Percentiles rank a stretch among this genome's conserved stretches.
Evolutionary conservation across 1,284 basidiomycete genomes (phyloP).

Genomic region (Coniferiporia weirii): DNA sequence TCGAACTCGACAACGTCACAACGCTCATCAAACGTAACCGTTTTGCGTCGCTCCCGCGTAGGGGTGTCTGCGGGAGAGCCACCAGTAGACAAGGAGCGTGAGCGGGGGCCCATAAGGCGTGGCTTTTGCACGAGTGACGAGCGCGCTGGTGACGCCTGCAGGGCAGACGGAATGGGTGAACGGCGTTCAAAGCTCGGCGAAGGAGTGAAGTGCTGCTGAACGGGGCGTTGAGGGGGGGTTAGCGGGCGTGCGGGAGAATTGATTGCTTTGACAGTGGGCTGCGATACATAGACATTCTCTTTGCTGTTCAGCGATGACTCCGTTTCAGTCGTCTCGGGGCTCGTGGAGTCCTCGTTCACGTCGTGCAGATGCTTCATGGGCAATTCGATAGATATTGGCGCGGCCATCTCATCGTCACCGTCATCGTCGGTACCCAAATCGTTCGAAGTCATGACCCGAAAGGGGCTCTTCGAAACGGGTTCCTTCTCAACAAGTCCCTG

Average conservation of each 20-base stretch:
- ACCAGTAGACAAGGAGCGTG: slow-evolving; percentile 23
- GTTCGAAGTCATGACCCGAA: slow-evolving; percentile 35
- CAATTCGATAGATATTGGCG: slow-evolving; percentile 14
- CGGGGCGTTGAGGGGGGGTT: slow-evolving; percentile 1
- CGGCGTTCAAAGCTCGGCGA: slow-evolving; percentile 15
- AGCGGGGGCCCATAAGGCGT: slow-evolving; percentile 51
- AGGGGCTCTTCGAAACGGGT: slow-evolving; percentile 84
- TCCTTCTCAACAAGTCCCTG: slow-evolving; percentile 71
- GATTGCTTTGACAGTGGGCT: not conserved
- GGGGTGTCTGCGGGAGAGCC: slow-evolving; percentile 17
- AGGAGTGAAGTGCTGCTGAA: slow-evolving; percentile 10
- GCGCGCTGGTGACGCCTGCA: slow-evolving; percentile 33
- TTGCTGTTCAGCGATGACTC: slow-evolving; percentile 12
- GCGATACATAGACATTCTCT: not conserved
- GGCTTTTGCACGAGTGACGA: slow-evolving; percentile 83
- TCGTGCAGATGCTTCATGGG: slow-evolving; percentile 8
- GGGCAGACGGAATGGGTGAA: slow-evolving; percentile 11
- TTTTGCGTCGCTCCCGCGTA: slow-evolving; percentile 61
- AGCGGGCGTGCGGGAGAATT: slow-evolving; percentile 10
- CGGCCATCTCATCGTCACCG: not conserved
- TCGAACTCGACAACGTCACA: slow-evolving; percentile 90
- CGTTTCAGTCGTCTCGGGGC: slow-evolving; percentile 15
- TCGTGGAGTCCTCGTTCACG: slow-evolving; percentile 4
- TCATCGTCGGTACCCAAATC: not conserved
- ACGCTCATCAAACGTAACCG: slow-evolving; percentile 80